Evolutionary conservation across 257 asterid species (phyloP).

Genomic region (Scutellaria minor): DNA sequence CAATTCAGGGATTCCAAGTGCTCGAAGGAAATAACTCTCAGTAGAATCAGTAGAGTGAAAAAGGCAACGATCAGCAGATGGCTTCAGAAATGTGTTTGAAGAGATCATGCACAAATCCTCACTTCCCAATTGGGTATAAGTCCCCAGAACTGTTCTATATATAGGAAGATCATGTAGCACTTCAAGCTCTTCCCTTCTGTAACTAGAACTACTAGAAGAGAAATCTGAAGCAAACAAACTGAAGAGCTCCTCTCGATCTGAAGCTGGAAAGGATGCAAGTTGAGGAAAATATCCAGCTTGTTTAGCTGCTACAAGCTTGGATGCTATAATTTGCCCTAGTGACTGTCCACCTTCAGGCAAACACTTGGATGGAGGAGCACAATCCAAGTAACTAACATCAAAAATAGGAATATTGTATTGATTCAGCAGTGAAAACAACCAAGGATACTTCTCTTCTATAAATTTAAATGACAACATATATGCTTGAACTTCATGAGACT

Average conservation of each 20-base stretch:
- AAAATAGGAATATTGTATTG: slow-evolving; percentile 84
- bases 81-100: slow-evolving; percentile 89
- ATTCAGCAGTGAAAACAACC: slow-evolving; percentile 81
- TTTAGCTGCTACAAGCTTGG: slow-evolving; percentile 87
- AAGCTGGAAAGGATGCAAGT: slow-evolving; percentile 57
- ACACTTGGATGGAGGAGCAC: slow-evolving; percentile 71
- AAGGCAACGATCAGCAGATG: slow-evolving; percentile 75
- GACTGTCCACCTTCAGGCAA: slow-evolving; percentile 74
- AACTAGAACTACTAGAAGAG: slow-evolving; percentile 53
- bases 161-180: slow-evolving; percentile 84
- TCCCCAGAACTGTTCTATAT: slow-evolving; percentile 75
- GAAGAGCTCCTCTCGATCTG: slow-evolving; percentile 75
- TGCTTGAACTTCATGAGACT: slow-evolving; percentile 47
- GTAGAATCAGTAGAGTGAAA: slow-evolving; percentile 60
- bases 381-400: slow-evolving; percentile 81
- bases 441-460: slow-evolving; percentile 70
- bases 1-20: slow-evolving; percentile 88
- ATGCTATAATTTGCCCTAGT: slow-evolving; percentile 68
- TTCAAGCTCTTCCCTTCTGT: slow-evolving; percentile 79
- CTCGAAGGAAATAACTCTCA: slow-evolving; percentile 73
- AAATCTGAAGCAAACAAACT: slow-evolving; percentile 76
- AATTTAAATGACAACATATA: slow-evolving; percentile 55
- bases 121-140: slow-evolving; percentile 63
- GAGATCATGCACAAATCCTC: slow-evolving; percentile 79
- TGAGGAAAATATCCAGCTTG: slow-evolving; percentile 78